These are phyloP conservation scores for Coniochaeta ligniaria DNA, from an alignment of 2,329 filamentous ascomycete species.

Conservation along the genomic window DNA sequence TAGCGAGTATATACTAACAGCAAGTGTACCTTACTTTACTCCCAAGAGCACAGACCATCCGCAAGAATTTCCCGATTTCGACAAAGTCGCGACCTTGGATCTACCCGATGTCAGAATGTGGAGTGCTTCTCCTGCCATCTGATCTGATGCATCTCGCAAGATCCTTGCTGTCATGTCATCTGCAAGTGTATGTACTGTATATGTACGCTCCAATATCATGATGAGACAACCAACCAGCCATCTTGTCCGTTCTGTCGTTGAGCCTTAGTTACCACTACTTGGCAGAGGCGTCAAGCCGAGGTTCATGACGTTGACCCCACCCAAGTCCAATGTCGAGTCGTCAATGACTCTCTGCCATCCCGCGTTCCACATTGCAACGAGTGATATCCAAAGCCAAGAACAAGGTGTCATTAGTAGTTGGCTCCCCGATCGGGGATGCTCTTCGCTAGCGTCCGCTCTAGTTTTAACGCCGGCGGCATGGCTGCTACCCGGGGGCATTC, in stretches of 20 bases:
- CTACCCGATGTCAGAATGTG: background rate
- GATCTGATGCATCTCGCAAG: background rate
- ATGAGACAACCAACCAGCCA: no score
- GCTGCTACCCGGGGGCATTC: background rate
- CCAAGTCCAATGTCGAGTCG: background rate
- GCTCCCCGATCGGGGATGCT: background rate
- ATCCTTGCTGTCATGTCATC: background rate
- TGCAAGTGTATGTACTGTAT: no score
- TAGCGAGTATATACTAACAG: no score
- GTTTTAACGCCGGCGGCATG: background rate
- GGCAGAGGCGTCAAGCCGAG: background rate
- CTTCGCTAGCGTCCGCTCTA: background rate
- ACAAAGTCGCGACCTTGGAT: slow-evolving; percentile 3
- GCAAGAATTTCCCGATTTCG: slow-evolving; percentile 5
- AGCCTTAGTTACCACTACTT: no score
- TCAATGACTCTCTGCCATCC: background rate
- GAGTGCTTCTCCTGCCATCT: background rate
- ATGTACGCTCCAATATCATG: no score
- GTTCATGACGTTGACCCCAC: background rate
- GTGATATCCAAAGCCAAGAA: background rate
- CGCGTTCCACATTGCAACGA: background rate
- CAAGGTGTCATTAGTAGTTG: background rate
- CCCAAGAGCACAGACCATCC: background rate
- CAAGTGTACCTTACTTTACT: no score
- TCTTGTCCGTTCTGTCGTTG: no score